Base-by-base conservation (phyloP, 129 eudicot genomes). In the Flaveria sonorensis region DNA sequence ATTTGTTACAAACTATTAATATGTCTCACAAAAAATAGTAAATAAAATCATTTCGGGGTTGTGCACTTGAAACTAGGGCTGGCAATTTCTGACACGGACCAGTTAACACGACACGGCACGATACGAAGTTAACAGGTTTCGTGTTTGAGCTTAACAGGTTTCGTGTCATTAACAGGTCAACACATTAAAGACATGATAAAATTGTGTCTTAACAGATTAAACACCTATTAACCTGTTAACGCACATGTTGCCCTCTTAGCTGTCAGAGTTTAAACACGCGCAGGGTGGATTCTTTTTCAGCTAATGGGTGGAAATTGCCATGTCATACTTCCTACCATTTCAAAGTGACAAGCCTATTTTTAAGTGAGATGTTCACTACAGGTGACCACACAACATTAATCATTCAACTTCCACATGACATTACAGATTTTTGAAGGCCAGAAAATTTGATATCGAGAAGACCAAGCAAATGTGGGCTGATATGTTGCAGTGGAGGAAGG, bases 391-490 rank as follows among this genome's bases (percentile, higher is more conserved):
- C 56, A 42, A 59, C 56, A 42, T 74, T 42, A 15, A 50, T 56
- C 46, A 42, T 56, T 70, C 53, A 71, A 7, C 26, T 62, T 10
- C 60, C 14, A 19, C 16, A 53, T 72, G 74, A 18, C 57, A 13
- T 18, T 70, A 45, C 83, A 94, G 97, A 79, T 94, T 94, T 74
- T 82, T 93, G 89, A 93, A 81, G 91, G 98, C 98, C 73, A 90
- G 96, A 74, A 93, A 90, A 75, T 90, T 93, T 69, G 98, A 93
- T 68, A 86, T 89, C 53, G 97, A 93, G 85, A 93, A 91, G 79
- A 76, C 96, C 75, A 93, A 91, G 79, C 97, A 91, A 73, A 93
- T 93, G 98, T 93, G 98, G 98, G 60, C 87, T 46, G 98, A 91
- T 79, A 93, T 93, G 98, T 77, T 91, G 56, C 87, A 88, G 68